Evolutionary conservation across 1,139 yeast genomes (phyloP).

Genomic region (Lodderomyces beijingensis): DNA sequence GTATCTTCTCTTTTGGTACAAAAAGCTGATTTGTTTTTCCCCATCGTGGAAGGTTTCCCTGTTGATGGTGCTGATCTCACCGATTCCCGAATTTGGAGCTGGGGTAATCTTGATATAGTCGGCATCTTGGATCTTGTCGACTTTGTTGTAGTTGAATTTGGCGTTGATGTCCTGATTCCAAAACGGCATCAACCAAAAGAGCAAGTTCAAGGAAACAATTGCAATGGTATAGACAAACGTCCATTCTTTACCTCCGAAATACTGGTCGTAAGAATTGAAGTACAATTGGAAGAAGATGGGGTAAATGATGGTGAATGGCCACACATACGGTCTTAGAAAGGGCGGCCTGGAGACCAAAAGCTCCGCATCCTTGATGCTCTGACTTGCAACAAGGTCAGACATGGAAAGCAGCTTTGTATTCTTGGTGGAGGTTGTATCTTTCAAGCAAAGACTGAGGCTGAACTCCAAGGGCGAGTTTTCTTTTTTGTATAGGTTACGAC

Average conservation of each 20-base stretch:
- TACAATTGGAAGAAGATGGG: slow-evolving; percentile 72
- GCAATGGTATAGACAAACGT: slow-evolving; percentile 83
- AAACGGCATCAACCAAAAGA: slow-evolving; percentile 88
- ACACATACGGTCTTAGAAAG: slow-evolving; percentile 68
- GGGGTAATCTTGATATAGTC: slow-evolving; percentile 72
- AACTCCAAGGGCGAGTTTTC: too few relatives aligned
- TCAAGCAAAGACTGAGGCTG: too few relatives aligned
- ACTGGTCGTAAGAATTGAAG: slow-evolving; percentile 65
- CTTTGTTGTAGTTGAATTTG: slow-evolving; percentile 60
- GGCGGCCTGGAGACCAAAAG: slow-evolving; percentile 68
- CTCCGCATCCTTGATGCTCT: slow-evolving; percentile 60
- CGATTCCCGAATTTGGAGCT: slow-evolving; percentile 79
- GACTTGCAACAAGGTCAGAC: slow-evolving; percentile 47
- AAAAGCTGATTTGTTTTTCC: slow-evolving; percentile 63
- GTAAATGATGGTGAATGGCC: slow-evolving; percentile 79
- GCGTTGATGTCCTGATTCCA: slow-evolving; percentile 81
- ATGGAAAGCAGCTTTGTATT: too few relatives aligned
- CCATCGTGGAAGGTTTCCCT: slow-evolving; percentile 59
- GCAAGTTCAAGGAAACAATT: slow-evolving; percentile 64
- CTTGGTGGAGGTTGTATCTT: too few relatives aligned
- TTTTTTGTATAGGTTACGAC: too few relatives aligned
- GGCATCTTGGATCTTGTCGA: slow-evolving; percentile 57
- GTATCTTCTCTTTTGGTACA: slow-evolving; percentile 91
- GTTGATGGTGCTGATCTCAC: slow-evolving; percentile 67
- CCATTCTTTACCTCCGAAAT: slow-evolving; percentile 79